Evolutionary conservation across 1,284 basidiomycete species (phyloP).

Genomic region (Heliocybe sulcata): DNA sequence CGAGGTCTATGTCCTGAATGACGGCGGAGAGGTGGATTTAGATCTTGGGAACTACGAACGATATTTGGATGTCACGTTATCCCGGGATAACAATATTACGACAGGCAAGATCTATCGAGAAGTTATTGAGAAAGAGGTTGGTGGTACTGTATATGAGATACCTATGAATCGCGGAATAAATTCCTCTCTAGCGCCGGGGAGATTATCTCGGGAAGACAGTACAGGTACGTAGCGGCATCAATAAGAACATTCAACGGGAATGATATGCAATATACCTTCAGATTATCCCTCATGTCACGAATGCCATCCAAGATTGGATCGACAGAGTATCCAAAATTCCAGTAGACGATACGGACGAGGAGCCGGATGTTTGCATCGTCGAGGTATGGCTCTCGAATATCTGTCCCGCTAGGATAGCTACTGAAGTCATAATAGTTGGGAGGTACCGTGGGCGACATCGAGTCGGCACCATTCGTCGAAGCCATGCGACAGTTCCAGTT

Average conservation of each 20-base stretch:
- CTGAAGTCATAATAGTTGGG: constrained; percentile 56
- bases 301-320: constrained; percentile 98
- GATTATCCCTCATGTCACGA: constrained; percentile 97
- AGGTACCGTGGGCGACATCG: constrained; percentile 94
- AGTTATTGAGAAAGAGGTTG: constrained; percentile 95
- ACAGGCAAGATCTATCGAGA: constrained; percentile 98
- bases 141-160: constrained; percentile 18
- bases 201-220: constrained; percentile 99
- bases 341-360: constrained; percentile 89
- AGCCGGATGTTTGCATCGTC: constrained; percentile 96
- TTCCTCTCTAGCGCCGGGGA: constrained; percentile 65
- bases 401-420: background rate
- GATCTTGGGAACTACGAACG: constrained; percentile 99
- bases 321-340: constrained; percentile 91
- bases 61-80: constrained; percentile 92
- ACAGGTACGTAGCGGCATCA: constrained; percentile 40
- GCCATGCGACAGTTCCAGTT: constrained; percentile 99
- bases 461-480: constrained; percentile 96
- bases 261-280: no score
- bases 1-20: constrained; percentile 97
- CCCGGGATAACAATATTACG: constrained; percentile 96
- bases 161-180: constrained; percentile 1
- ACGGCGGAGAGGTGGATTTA: constrained; percentile 97
- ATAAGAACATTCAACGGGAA: background rate
- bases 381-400: constrained; percentile 53